Percentiles rank a stretch among this genome's conserved stretches.
Evolutionary conservation across 805 yeast genomes (phyloP).

Genomic region (Candida ovalis): DNA sequence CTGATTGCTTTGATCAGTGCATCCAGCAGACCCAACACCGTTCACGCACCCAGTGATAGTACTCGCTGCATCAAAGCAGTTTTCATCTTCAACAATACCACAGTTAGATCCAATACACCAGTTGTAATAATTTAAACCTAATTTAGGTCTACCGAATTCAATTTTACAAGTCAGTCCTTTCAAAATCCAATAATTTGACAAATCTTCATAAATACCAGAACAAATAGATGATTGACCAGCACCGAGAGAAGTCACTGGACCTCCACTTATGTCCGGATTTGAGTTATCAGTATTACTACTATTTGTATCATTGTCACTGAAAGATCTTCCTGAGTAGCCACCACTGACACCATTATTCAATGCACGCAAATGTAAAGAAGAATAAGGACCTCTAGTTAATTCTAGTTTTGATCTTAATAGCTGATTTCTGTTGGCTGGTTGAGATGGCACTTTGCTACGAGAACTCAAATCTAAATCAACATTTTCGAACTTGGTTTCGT

Average conservation of each 20-base stretch:
- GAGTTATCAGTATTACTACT: neutral
- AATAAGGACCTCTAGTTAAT: neutral
- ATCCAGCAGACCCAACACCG: conserved; percentile 8
- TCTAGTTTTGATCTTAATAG: neutral
- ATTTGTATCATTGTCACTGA: neutral
- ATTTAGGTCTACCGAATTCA: conserved; percentile 49
- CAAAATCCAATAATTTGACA: conserved; percentile 32
- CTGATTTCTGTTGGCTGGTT: neutral
- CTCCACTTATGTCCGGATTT: neutral
- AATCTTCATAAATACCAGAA: conserved; percentile 31
- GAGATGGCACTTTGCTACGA: conserved; percentile 3
- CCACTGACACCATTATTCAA: neutral
- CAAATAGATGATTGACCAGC: conserved; percentile 11
- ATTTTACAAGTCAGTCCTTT: conserved; percentile 29
- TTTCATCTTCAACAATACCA: conserved; percentile 32
- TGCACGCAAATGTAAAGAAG: neutral
- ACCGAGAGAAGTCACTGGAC: neutral
- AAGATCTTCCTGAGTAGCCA: neutral
- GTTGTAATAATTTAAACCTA: conserved; percentile 48
- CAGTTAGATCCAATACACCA: conserved; percentile 52
- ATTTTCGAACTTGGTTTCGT: conserved; percentile 46
- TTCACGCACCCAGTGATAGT: neutral
- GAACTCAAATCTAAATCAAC: conserved; percentile 48
- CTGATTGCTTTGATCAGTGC: conserved; percentile 16
- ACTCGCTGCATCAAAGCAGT: neutral